Evolutionary conservation across 768 basidiomycete genomes (phyloP), one percentile per base, ranked within the genome.

Genomic region (Lanmaoa rubissima): DNA sequence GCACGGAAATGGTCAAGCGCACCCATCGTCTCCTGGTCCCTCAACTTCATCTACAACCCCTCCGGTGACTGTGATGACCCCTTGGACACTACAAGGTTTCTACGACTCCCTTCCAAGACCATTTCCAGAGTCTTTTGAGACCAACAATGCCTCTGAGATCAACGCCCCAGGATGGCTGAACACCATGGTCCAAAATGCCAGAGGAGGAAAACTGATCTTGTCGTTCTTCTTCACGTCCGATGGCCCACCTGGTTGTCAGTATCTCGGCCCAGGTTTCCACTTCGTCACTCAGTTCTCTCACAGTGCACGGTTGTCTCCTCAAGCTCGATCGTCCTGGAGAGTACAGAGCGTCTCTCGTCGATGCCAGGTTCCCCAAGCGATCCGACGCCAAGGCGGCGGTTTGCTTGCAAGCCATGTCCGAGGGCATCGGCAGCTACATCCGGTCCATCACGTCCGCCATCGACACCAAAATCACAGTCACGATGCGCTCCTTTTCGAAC

Each of bases 311-410:
- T 4, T 85, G 82, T 65, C 68, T 90, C 12, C 75, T 90, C 41
- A 82, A 84, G 28, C 60, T 90, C 6, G 76, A 79, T 41, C 78
- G 81, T 28, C 80, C 81, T 3, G 74, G 72, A 5, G 79, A 82
- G 54, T 79, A 76, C 38, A 76, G 73, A 42, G 82, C 85, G 0
- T 90, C 78, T 60, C 67, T 90, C 6, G 84, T 86, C 31, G 87
- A 88, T n/a, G 74, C 83, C 0, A 74, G 75, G 16, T 89, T 89
- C 60, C 61, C 75, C 2, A 86, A 82, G 62, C 82, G 82, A 4
- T 70, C 73, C 0, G 87, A 90, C 51, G 88, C 87, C n/a, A 88
- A 86, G 67, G 76, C 79, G 0, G 89, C 88, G 0, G 88, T 82
- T 3, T 83, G 80, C 57, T 69, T 90, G 24, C 73, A 82, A 16